Conservation (phyloP, 2,329 filamentous ascomycete species). For the Malbranchea zuffiana region DNA sequence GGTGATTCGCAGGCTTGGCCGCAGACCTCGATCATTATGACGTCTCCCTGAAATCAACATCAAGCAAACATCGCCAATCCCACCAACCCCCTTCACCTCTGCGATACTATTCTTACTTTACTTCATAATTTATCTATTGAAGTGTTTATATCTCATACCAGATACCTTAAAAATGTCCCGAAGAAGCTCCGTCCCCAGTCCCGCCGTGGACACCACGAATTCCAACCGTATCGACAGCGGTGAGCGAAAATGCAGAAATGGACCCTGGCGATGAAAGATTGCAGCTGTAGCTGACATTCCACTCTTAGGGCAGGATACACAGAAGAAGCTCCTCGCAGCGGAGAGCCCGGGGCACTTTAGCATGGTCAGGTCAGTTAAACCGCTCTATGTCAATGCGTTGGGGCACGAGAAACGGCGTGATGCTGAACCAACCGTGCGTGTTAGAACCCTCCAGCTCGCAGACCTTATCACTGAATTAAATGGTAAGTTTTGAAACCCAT, state of each 20-base stretch:
- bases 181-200: conserved; percentile 10
- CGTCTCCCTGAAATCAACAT: too few relatives aligned
- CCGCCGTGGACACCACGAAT: conserved; percentile 6
- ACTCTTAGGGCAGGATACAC: conserved; percentile 38
- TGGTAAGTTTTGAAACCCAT: conserved; percentile 24
- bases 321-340: conserved; percentile 38
- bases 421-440: conserved; percentile 8
- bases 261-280: background rate
- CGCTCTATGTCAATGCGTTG: too few relatives aligned
- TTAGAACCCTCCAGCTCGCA: conserved; percentile 40
- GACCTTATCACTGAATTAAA: conserved; percentile 42
- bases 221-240: conserved; percentile 1
- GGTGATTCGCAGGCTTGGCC: too few relatives aligned
- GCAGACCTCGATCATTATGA: too few relatives aligned
- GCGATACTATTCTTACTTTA: too few relatives aligned
- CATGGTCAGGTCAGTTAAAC: conserved; percentile 35
- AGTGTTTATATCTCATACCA: too few relatives aligned
- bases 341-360: conserved; percentile 41
- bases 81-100: too few relatives aligned
- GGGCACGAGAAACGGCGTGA: background rate
- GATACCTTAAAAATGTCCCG: conserved; percentile 13
- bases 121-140: too few relatives aligned
- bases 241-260: background rate
- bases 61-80: too few relatives aligned
- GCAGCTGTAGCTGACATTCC: conserved; percentile 7